These are phyloP conservation scores for Cystobasidium slooffiae DNA, from an alignment of 1,284 basidiomycete species.

Conservation along the genomic window DNA sequence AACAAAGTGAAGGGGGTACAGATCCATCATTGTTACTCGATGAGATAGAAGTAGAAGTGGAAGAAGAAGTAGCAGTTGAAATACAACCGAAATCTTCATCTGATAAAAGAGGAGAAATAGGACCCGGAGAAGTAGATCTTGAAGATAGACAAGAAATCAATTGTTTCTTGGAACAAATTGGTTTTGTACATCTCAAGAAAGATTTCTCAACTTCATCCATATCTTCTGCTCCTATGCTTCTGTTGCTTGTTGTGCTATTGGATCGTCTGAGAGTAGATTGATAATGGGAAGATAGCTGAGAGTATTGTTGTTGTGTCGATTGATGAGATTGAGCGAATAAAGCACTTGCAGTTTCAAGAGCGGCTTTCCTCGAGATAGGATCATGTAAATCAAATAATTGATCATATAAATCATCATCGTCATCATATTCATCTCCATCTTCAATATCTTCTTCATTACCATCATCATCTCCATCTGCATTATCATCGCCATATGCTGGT, in stretches of 20 bases:
- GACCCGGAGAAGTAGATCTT: slow-evolving; percentile 39
- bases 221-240: neutral
- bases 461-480: slow-evolving; percentile 31
- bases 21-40: neutral
- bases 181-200: slow-evolving; percentile 35
- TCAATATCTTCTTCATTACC: slow-evolving; percentile 30
- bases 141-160: slow-evolving; percentile 34
- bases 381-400: slow-evolving; percentile 22
- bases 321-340: neutral
- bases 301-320: neutral
- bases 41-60: neutral
- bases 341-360: slow-evolving; percentile 2
- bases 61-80: slow-evolving; percentile 16
- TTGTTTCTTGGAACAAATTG: slow-evolving; percentile 28
- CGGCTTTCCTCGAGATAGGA: slow-evolving; percentile 13
- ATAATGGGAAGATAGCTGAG: neutral
- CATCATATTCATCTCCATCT: slow-evolving; percentile 26
- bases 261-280: neutral
- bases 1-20: neutral
- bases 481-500: slow-evolving; percentile 17
- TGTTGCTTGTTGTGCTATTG: neutral
- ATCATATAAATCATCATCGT: slow-evolving; percentile 36
- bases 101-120: slow-evolving; percentile 39
- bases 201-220: slow-evolving; percentile 39
- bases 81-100: slow-evolving; percentile 33